Percentiles rank a stretch among this genome's conserved stretches.
Evolutionary conservation across 148 eudicot species (phyloP).

Genomic region (Euryodendron excelsum): DNA sequence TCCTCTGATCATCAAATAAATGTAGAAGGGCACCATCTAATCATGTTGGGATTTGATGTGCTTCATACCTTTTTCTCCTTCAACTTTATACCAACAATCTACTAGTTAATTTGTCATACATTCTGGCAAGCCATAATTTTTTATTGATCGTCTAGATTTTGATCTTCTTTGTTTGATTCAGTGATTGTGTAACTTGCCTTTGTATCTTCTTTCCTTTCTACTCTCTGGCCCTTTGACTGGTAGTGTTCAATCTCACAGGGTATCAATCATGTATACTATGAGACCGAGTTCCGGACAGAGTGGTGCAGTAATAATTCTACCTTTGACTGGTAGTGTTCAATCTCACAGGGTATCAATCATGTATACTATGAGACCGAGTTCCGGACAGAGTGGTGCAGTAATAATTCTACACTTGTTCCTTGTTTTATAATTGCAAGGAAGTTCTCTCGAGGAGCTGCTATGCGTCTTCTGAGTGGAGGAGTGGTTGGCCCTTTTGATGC

Average conservation of each 20-base stretch:
- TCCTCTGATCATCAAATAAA: not conserved
- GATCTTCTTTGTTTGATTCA: not conserved
- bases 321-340: constrained; percentile 15
- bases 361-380: constrained; percentile 75
- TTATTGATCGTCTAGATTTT: not conserved
- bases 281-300: constrained; percentile 78
- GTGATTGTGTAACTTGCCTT: not conserved
- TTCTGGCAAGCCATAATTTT: not conserved
- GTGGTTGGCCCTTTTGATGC: constrained; percentile 39
- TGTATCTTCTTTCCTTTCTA: not conserved
- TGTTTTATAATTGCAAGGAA: constrained; percentile 91
- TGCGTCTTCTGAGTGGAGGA: constrained; percentile 80
- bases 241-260: constrained; percentile 40
- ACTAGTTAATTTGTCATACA: too few relatives aligned
- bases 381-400: constrained; percentile 91
- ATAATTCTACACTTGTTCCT: constrained; percentile 61
- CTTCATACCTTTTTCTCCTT: not conserved
- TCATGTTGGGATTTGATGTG: not conserved
- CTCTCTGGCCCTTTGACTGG: not conserved
- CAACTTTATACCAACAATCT: not conserved
- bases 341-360: constrained; percentile 63
- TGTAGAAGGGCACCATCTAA: not conserved
- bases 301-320: constrained; percentile 87
- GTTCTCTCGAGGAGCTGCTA: constrained; percentile 82
- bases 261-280: constrained; percentile 70